Conservation (phyloP, 2,329 filamentous ascomycete species). For the Arthrobotrys sphaeroides region DNA sequence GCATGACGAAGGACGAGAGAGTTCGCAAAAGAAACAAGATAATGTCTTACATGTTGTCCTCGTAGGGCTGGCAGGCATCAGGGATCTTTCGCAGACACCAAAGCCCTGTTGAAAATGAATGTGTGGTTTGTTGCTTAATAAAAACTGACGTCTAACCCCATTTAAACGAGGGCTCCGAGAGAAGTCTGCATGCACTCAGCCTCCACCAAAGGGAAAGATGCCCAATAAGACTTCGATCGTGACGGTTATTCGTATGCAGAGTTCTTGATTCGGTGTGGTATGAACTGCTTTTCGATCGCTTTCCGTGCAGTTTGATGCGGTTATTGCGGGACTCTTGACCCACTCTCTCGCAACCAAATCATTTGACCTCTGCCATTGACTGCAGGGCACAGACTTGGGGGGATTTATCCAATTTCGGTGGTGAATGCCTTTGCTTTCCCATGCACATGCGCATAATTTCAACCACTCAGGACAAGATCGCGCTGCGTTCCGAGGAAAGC, state of each 20-base stretch:
- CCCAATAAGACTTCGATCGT: slow-evolving; percentile 22
- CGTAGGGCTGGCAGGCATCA: slow-evolving; percentile 54
- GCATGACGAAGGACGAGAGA: slow-evolving; percentile 24
- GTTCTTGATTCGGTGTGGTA: slow-evolving; percentile 17
- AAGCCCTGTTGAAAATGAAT: slow-evolving; percentile 12
- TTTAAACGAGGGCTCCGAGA: slow-evolving; percentile 46
- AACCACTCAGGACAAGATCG: slow-evolving; percentile 1
- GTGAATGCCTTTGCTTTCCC: neutral
- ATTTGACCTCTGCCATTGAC: slow-evolving; percentile 42
- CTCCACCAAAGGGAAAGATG: slow-evolving; percentile 40
- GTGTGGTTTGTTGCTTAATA: slow-evolving; percentile 15
- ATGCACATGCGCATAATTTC: too few species aligned
- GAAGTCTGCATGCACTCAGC: slow-evolving; percentile 51
- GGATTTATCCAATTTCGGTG: slow-evolving; percentile 3
- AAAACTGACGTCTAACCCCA: slow-evolving; percentile 41
- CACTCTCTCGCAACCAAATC: slow-evolving; percentile 1
- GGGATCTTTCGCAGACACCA: slow-evolving; percentile 31
- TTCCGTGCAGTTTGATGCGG: slow-evolving; percentile 2
- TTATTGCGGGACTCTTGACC: slow-evolving; percentile 22
- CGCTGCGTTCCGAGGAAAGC: slow-evolving; percentile 22
- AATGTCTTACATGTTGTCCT: slow-evolving; percentile 48
- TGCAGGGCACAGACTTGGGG: slow-evolving; percentile 34
- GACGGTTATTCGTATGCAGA: slow-evolving; percentile 23
- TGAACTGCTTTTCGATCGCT: neutral
- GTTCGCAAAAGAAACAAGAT: slow-evolving; percentile 16